Percentiles rank a stretch among this genome's conserved stretches.
Evolutionary conservation across 169 alveolate species (phyloP).

Genomic region (Cryptosporidium canis): DNA sequence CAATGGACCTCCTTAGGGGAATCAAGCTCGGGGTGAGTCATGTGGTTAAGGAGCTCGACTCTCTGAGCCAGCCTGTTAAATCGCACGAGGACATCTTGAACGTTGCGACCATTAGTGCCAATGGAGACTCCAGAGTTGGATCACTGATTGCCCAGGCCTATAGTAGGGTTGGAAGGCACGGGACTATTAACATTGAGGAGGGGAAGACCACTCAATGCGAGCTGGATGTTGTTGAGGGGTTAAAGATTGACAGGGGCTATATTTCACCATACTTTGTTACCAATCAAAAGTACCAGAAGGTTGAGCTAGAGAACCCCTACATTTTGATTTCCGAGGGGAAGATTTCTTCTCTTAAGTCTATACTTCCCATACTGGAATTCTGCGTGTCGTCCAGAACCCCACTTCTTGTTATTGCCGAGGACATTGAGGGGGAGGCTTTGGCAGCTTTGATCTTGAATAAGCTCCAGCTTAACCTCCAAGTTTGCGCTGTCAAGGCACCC

Average conservation of each 20-base stretch:
- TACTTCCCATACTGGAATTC: constrained; percentile 94
- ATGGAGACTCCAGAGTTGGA: constrained; percentile 97
- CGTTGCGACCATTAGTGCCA: constrained; percentile 99
- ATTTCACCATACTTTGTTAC: constrained; percentile 98
- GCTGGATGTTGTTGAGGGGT: constrained; percentile 98
- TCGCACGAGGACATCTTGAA: constrained; percentile 86
- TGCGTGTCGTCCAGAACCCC: constrained; percentile 93
- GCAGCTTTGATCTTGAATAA: constrained; percentile 98
- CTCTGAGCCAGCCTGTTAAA: constrained; percentile 84
- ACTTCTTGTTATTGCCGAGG: constrained; percentile 96
- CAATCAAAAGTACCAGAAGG: constrained; percentile 93
- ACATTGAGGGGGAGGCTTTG: constrained; percentile 98
- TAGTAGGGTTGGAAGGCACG: constrained; percentile 97
- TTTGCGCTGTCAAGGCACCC: constrained; percentile 97
- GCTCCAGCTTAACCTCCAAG: constrained; percentile 96
- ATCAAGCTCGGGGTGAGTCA: constrained; percentile 88
- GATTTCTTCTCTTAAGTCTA: constrained; percentile 89
- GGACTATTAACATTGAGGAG: constrained; percentile 97
- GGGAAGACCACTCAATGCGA: constrained; percentile 98
- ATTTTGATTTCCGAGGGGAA: constrained; percentile 95
- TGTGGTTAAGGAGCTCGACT: constrained; percentile 84
- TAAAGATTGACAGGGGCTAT: constrained; percentile 97
- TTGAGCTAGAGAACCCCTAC: constrained; percentile 95
- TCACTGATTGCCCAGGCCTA: constrained; percentile 95
- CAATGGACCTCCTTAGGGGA: constrained; percentile 98